phyloP scores from a whole-genome alignment of 805 yeast species.

The Saturnispora serradocipensis region DNA sequence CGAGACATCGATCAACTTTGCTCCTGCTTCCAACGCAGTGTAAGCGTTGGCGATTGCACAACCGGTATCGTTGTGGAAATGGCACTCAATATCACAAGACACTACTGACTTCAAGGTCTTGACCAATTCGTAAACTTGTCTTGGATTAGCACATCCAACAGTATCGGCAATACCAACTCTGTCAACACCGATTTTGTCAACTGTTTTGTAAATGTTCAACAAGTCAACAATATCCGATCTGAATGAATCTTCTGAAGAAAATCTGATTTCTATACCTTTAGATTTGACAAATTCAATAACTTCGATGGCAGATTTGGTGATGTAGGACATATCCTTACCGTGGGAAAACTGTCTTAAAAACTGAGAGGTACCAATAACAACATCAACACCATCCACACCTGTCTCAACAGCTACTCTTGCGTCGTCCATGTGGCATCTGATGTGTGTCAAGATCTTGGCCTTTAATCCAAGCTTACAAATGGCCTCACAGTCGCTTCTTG shows the following conservation, averaged over 20 bases:
- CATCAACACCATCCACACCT: conserved; percentile 99
- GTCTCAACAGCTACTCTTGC: conserved; percentile 96
- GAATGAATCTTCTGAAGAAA: conserved; percentile 95
- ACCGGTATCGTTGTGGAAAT: conserved; percentile 98
- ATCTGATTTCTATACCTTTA: conserved; percentile 93
- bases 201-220: conserved; percentile 91
- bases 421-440: conserved; percentile 98
- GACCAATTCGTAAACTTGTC: conserved; percentile 95
- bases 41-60: conserved; percentile 98
- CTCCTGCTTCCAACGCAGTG: conserved; percentile 97
- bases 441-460: conserved; percentile 93
- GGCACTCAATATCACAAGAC: conserved; percentile 95
- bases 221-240: conserved; percentile 93
- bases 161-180: conserved; percentile 99
- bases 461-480: conserved; percentile 94
- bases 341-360: conserved; percentile 91
- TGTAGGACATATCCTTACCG: conserved; percentile 98
- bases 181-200: conserved; percentile 94
- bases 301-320: conserved; percentile 91
- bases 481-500: conserved; percentile 91
- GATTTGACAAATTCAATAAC: conserved; percentile 96
- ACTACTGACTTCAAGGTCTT: conserved; percentile 90
- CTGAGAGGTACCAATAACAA: conserved; percentile 94
- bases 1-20: conserved; percentile 86
- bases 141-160: conserved; percentile 97